Percentiles rank a stretch among this genome's conserved stretches.
phyloP scores from a whole-genome alignment of 164 flowering plant genomes.

The Umbilicus rupestris region DNA sequence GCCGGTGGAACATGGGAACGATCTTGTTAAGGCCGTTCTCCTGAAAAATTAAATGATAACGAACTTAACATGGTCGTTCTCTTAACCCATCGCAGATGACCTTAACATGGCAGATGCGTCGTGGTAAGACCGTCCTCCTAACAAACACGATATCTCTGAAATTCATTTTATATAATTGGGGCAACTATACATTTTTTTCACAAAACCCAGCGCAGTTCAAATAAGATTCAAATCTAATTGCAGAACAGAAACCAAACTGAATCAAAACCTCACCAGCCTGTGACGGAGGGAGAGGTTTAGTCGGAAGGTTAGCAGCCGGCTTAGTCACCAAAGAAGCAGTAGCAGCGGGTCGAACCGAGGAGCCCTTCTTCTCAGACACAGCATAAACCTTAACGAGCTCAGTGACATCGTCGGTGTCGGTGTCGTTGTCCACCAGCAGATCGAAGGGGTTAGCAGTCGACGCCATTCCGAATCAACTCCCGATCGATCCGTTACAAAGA shows the following conservation, averaged over 20 bases:
- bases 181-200: no score
- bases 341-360: neutral
- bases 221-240: no score
- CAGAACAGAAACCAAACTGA: neutral
- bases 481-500: neutral
- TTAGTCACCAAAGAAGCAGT: conserved; percentile 18
- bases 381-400: conserved; percentile 25
- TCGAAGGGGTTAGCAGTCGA: conserved; percentile 12
- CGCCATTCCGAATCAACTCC: conserved; percentile 10
- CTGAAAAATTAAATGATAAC: no score
- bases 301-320: conserved; percentile 41
- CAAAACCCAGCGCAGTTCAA: no score
- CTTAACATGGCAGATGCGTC: no score
- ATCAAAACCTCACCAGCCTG: conserved; percentile 53
- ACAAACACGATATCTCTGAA: no score
- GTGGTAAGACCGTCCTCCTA: no score
- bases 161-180: no score
- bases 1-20: no score
- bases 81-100: no score
- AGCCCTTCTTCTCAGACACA: conserved; percentile 13
- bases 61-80: no score
- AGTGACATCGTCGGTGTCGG: conserved; percentile 39
- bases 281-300: conserved; percentile 71
- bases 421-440: conserved; percentile 20
- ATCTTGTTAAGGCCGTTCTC: no score